Evolutionary conservation across 1,284 basidiomycete species (phyloP).

Genomic region (Leccinum pachyderme): DNA sequence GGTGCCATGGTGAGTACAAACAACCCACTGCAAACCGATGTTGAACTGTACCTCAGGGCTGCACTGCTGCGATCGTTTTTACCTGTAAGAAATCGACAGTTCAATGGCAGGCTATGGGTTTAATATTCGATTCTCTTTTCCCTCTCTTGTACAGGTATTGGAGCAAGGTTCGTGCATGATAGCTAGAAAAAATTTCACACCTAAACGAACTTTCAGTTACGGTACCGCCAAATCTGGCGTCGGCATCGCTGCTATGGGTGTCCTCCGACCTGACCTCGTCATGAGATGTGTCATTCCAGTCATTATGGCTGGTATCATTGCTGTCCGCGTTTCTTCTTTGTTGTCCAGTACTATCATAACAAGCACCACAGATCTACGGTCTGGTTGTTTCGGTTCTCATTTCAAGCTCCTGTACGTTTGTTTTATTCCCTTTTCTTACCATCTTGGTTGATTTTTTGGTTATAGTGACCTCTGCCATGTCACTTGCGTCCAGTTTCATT

Average conservation of each 20-base stretch:
- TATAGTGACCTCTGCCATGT: constrained; percentile 52
- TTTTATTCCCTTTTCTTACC: constrained; percentile 4
- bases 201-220: constrained; percentile 49
- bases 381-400: constrained; percentile 92
- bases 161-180: constrained; percentile 29
- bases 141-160: constrained; percentile 21
- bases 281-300: constrained; percentile 97
- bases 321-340: constrained; percentile 44
- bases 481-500: constrained; percentile 82
- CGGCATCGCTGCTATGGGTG: constrained; percentile 98
- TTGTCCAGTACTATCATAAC: background rate
- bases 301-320: constrained; percentile 99
- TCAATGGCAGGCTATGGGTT: background rate
- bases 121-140: background rate
- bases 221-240: constrained; percentile 99
- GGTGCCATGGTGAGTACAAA: constrained; percentile 80
- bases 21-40: constrained; percentile 1
- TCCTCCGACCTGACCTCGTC: constrained; percentile 91
- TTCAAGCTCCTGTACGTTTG: constrained; percentile 66
- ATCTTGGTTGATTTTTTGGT: constrained; percentile 33
- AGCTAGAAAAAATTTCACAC: background rate
- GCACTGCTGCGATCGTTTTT: constrained; percentile 95
- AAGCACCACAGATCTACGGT: constrained; percentile 64
- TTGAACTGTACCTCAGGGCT: constrained; percentile 58
- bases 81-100: constrained; percentile 68